These are phyloP conservation scores for Endoconidiophora polonica DNA, from an alignment of 2,329 filamentous ascomycete genomes.

Conservation along the genomic window DNA sequence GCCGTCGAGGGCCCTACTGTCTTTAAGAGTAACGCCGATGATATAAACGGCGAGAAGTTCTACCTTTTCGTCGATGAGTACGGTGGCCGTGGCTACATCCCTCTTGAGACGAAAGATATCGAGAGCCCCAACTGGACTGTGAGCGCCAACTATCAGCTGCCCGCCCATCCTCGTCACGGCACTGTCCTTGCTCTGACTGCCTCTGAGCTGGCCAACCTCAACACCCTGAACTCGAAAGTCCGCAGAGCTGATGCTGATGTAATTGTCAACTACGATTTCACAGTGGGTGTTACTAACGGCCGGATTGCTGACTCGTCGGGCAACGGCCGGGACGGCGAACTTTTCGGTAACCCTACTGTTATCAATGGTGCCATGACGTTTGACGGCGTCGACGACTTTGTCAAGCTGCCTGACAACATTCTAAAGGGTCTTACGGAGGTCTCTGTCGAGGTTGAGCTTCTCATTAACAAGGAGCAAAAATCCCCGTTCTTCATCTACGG, in stretches of 20 bases:
- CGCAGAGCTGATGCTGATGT: conserved; percentile 12
- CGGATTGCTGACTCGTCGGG: conserved; percentile 15
- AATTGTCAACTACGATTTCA: conserved; percentile 16
- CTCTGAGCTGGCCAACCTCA: conserved; percentile 24
- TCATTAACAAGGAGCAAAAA: conserved; percentile 14
- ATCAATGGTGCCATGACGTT: conserved; percentile 14
- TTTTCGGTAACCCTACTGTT: conserved; percentile 15
- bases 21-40: conserved; percentile 32
- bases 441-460: conserved; percentile 14
- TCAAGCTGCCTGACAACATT: conserved; percentile 16
- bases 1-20: conserved; percentile 35
- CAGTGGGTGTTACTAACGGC: conserved; percentile 7
- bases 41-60: conserved; percentile 34
- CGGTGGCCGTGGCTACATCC: conserved; percentile 32
- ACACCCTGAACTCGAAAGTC: conserved; percentile 10
- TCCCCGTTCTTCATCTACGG: conserved; percentile 17
- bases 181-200: conserved; percentile 36
- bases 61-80: conserved; percentile 41
- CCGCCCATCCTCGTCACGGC: conserved; percentile 33
- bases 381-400: conserved; percentile 16
- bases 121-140: conserved; percentile 32
- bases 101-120: conserved; percentile 33
- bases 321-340: conserved; percentile 14
- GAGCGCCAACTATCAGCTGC: conserved; percentile 28
- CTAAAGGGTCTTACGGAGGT: conserved; percentile 14